Evolutionary conservation across 768 basidiomycete genomes (phyloP), one percentile per base, ranked within the genome.

Genomic region (Chalciporus piperatus): DNA sequence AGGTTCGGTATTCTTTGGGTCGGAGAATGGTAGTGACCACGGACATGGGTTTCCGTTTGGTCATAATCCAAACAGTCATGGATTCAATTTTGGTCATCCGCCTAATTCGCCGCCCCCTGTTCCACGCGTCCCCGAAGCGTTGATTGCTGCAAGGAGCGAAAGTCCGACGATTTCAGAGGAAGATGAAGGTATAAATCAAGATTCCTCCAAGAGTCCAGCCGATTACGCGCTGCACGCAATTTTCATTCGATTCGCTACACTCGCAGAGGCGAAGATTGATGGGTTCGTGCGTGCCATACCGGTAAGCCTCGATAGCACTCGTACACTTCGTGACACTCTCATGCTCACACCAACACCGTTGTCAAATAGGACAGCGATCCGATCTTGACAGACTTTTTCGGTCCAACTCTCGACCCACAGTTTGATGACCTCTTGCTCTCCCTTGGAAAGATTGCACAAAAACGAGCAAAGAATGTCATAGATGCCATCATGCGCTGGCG

Each of bases 401-500:
- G 87, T 17, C 77, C 82, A 0, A 78, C 82, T 2, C 76, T 87
- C 4, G 93, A 97, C 63, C 63, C 77, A 2, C 81, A 85, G 55
- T 89, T 98, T 55, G 94, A 98, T 60, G 83, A 85, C n/a, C 78
- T 85, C 10, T 77, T 97, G n/a, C 77, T 81, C 14, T 90, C 91
- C 4, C 78, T 98, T 12, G 92, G 86, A 9, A 87, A 87, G 62
- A 87, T 94, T 54, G 92, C 89, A 8, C 87, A 87, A 58, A 90
- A 87, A 48, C 84, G 92, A 54, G 79, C 89, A 6, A 89, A 91
- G 62, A 81, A 85, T 40, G 90, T 95, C 5, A 79, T 93, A 35
- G 92, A 92, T 54, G 86, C 89, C 1, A 82, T 96, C 57, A 86
- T 86, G 77, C 83, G 87, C 35, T 98, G 91, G 94, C 80, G 89